These are phyloP conservation scores for Hysterium pulicare DNA, from an alignment of 2,329 filamentous ascomycete genomes.

Conservation along the genomic window DNA sequence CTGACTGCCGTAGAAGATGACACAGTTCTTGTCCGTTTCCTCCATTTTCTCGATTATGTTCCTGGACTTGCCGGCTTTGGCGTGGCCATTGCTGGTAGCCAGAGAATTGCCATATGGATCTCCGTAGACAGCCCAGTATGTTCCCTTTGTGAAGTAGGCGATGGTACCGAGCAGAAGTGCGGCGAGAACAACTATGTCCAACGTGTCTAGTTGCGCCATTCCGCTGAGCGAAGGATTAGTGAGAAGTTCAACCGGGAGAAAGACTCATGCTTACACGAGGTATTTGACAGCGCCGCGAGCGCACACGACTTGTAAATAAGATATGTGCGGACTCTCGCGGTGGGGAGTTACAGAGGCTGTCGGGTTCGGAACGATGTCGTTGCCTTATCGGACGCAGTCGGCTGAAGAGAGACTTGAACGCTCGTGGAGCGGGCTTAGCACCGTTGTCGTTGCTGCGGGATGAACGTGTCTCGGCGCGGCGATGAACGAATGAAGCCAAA, in stretches of 20 bases:
- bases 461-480: too few relatives aligned
- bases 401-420: slow-evolving; percentile 1
- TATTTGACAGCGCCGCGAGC: neutral
- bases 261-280: neutral
- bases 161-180: slow-evolving; percentile 80
- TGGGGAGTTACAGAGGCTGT: neutral
- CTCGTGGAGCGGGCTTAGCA: too few relatives aligned
- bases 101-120: slow-evolving; percentile 82
- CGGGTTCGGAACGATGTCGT: neutral
- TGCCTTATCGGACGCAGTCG: slow-evolving; percentile 3
- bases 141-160: slow-evolving; percentile 97
- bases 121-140: slow-evolving; percentile 82
- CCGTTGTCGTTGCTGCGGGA: too few relatives aligned
- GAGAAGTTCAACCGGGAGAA: neutral
- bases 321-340: neutral
- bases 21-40: slow-evolving; percentile 91
- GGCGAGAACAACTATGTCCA: slow-evolving; percentile 89
- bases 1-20: slow-evolving; percentile 98
- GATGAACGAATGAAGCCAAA: too few relatives aligned
- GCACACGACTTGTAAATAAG: neutral
- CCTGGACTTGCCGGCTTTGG: slow-evolving; percentile 78
- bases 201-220: slow-evolving; percentile 94
- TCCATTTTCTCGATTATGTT: slow-evolving; percentile 97
- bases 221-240: slow-evolving; percentile 26
- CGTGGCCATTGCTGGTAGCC: slow-evolving; percentile 60